These are phyloP conservation scores for Ophiostoma perfectum DNA, from an alignment of 2,329 filamentous ascomycete genomes.

Conservation along the genomic window DNA sequence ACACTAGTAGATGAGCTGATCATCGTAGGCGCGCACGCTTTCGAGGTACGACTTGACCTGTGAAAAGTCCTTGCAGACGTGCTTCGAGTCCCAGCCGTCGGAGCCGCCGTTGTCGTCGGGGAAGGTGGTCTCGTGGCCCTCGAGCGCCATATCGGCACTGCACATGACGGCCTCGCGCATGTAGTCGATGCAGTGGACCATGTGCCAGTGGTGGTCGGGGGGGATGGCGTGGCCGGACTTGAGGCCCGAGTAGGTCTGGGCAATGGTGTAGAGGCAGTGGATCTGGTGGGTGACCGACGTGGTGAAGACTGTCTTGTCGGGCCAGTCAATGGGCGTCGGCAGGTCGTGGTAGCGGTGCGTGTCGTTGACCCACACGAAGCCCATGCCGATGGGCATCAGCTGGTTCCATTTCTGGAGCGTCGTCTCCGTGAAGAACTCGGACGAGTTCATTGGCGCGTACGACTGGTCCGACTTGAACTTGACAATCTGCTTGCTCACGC, in stretches of 20 bases:
- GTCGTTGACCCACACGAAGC: conserved; percentile 36
- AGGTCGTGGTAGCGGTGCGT: conserved; percentile 36
- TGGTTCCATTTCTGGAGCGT: conserved; percentile 36
- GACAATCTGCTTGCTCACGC: conserved; percentile 33
- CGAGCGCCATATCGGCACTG: conserved; percentile 42
- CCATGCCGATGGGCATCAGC: conserved; percentile 37
- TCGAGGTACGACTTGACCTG: conserved; percentile 41
- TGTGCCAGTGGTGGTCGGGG: conserved; percentile 44
- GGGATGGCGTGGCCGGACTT: conserved; percentile 37
- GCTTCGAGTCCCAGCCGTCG: conserved; percentile 45
- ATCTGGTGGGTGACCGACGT: conserved; percentile 37
- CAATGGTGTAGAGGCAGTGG: conserved; percentile 40
- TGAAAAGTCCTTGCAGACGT: conserved; percentile 41
- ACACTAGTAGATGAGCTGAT: conserved; percentile 39
- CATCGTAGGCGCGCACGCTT: conserved; percentile 41
- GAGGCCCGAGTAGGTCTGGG: conserved; percentile 41
- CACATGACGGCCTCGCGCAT: conserved; percentile 45
- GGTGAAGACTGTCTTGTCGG: conserved; percentile 36
- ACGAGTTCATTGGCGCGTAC: conserved; percentile 36
- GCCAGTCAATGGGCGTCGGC: conserved; percentile 34
- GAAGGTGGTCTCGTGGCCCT: conserved; percentile 44
- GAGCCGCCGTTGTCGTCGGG: conserved; percentile 43
- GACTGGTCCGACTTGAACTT: conserved; percentile 35
- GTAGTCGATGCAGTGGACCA: conserved; percentile 47
- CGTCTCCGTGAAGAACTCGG: conserved; percentile 36